phyloP scores from a whole-genome alignment of 345 rosid species.

The Murraya paniculata region DNA sequence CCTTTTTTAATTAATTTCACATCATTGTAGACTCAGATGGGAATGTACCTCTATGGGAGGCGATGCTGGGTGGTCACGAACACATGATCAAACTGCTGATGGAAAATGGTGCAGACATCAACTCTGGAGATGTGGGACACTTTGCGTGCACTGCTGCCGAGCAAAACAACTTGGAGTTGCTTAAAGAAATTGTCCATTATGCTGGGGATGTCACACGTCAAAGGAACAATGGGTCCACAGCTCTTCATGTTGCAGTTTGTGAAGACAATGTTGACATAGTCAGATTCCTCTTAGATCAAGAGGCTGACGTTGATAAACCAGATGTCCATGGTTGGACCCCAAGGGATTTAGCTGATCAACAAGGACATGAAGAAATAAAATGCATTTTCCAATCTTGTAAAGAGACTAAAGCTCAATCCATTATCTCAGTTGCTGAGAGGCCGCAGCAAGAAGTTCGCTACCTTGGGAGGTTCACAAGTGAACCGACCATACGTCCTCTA shows the following conservation, averaged over 20 bases:
- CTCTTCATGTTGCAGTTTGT: constrained; percentile 79
- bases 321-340: constrained; percentile 71
- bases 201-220: constrained; percentile 65
- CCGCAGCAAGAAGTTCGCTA: constrained; percentile 37
- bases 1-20: background rate
- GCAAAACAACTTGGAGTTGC: constrained; percentile 56
- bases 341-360: constrained; percentile 75
- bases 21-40: constrained; percentile 61
- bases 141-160: constrained; percentile 76
- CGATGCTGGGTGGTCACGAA: constrained; percentile 61
- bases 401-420: constrained; percentile 36
- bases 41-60: constrained; percentile 80
- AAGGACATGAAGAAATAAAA: constrained; percentile 78
- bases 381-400: constrained; percentile 36
- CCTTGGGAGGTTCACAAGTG: constrained; percentile 72
- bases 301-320: constrained; percentile 60
- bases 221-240: constrained; percentile 52
- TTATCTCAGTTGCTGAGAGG: constrained; percentile 44
- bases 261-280: constrained; percentile 72
- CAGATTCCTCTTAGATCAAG: constrained; percentile 58
- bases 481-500: constrained; percentile 54
- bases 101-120: constrained; percentile 45
- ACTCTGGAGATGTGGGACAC: constrained; percentile 66
- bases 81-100: constrained; percentile 42
- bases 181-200: constrained; percentile 43